Base-by-base conservation (phyloP, 176 grass and related monocot genomes). In the Microstegium vimineum region DNA sequence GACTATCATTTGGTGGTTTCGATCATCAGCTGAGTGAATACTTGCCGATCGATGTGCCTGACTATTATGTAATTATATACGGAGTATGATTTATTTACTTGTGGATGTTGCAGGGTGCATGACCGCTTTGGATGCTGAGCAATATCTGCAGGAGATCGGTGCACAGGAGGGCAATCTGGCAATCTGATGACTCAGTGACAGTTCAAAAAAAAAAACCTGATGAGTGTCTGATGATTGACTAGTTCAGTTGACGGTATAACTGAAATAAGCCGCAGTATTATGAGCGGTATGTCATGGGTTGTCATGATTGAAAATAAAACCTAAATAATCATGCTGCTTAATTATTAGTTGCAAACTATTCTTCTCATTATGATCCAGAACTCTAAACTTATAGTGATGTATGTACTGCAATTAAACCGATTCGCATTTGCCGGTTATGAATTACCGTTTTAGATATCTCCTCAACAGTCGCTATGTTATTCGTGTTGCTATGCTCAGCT, bases 121-220 rank as follows among this genome's bases (percentile, higher is more conserved):
- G 95, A 92, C 89, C 25, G 92, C 92, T 76, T 78, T 98, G 79
- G 92, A 95, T 47, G 92, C 89, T 13, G 92, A 98, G 80, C 95
- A 98, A 76, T 98, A 98, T 37, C 85, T 98, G 66, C 92, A 91
- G 56, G 95, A 98, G 82, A 30, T 95, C 8, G 87, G 87, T 66
- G 79, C 82, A 51, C 86, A 87, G 79, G 87, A 87, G 68, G 95
- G 87, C 66, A 89, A 94, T n/a, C n/a, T n/a, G n/a, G n/a, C n/a
- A n/a, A n/a, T 57, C 3, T 56, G 20, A 22, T 22, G 45, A 43
- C n/a, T n/a, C n/a, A n/a, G n/a, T n/a, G n/a, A n/a, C n/a, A n/a
- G n/a, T n/a, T n/a, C n/a, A n/a, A n/a, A n/a, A n/a, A n/a, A n/a
- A n/a, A n/a, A n/a, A n/a, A n/a, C n/a, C n/a, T n/a, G n/a, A n/a